Base-by-base conservation (phyloP, 805 yeast species). In the Hyphopichia homilentoma region DNA sequence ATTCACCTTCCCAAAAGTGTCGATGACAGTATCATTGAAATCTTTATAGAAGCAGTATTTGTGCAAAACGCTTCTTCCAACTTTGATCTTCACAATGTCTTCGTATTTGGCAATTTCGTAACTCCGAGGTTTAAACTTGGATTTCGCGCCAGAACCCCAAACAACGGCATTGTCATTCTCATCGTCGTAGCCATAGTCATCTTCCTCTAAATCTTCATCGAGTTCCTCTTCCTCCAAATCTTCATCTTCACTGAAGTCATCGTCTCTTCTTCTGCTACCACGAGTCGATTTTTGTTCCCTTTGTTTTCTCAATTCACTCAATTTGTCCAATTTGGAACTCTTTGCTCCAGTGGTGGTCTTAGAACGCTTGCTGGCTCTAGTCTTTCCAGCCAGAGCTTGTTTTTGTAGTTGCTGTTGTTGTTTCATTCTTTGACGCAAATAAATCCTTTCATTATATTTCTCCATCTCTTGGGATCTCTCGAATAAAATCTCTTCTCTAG, bases 391-490 rank as follows among this genome's bases (percentile, higher is more conserved):
- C 50, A 21, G 53, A 65, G 13, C 11, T 27, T 20, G 22, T 20
- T 27, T 27, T 12, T 26, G 16, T 15, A 27, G 32, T 27, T 33
- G 45, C 43, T 68, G 61, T 34, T 73, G 75, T 46, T 75, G 77
- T 50, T 68, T 76, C 47, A 86, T 82, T 60, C 97, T 82, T 53
- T 86, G 81, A 18, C 84, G 87, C 48, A 94, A 77, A 48, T 83
- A 80, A 54, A 76, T 75, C 52, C 87, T 78, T 61, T 93, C 97
- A 38, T 84, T 80, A 60, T 70, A 89, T 44, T 84, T 79, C 57
- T 90, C 95, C 79, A 86, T 76, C 40, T 85, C 94, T 60, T 88
- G 96, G 6, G 86, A 77, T 59, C 99, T 85, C 35, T 90, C 97
- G 48, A 86, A 93, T 35, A 93, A 72, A 35, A 88, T 77, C 46